phyloP scores from a whole-genome alignment of 495 filamentous ascomycete genomes.

The Xylaria sp. region DNA sequence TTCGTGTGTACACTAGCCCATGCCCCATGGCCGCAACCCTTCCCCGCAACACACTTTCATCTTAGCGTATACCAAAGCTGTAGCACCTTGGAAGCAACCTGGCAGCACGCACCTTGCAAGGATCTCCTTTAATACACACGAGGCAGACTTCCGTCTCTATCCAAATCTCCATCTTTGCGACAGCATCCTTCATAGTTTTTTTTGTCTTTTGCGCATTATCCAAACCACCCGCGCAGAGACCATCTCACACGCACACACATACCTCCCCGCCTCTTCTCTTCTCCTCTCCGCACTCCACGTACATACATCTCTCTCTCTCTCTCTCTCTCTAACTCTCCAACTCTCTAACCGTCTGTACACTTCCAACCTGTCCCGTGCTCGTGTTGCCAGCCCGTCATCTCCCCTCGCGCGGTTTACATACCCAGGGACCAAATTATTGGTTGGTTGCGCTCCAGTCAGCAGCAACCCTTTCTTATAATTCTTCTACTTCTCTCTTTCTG shows the following conservation, averaged over 20 bases:
- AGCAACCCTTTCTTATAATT: neutral
- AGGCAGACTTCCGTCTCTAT: slow-evolving; percentile 3
- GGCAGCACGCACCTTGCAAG: too few relatives aligned
- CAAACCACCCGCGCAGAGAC: slow-evolving; percentile 7
- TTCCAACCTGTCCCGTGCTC: neutral
- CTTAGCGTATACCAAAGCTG: neutral
- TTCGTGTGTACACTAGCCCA: slow-evolving; percentile 1
- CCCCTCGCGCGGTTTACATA: neutral
- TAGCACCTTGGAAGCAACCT: neutral
- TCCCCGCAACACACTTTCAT: neutral
- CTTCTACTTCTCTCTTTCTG: neutral
- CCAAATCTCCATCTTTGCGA: too few relatives aligned
- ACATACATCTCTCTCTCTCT: neutral
- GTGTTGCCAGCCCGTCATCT: neutral
- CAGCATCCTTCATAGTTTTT: slow-evolving; percentile 14
- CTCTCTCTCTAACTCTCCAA: neutral
- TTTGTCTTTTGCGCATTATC: slow-evolving; percentile 17
- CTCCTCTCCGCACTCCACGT: neutral
- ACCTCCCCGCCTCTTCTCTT: neutral
- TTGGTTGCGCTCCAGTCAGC: slow-evolving; percentile 13
- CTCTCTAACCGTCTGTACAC: neutral
- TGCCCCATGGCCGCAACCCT: neutral
- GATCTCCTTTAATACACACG: neutral
- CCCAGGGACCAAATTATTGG: neutral
- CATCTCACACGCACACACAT: slow-evolving; percentile 18